These are phyloP conservation scores for Maudiozyma humilis DNA, from an alignment of 1,139 yeast genomes.

Conservation along the genomic window DNA sequence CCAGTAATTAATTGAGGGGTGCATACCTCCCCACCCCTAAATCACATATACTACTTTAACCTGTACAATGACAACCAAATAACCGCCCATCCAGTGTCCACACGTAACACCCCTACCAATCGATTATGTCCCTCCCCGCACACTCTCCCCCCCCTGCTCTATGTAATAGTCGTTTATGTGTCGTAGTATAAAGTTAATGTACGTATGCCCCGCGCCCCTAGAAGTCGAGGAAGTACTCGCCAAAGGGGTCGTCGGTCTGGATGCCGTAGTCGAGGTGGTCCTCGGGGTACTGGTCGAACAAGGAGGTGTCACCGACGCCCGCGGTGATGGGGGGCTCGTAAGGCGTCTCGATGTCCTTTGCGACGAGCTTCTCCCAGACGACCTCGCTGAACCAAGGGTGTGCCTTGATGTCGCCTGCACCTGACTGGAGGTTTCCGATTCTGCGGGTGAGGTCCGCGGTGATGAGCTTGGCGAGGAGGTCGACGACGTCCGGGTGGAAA, in stretches of 20 bases:
- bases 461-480: slow-evolving; percentile 68
- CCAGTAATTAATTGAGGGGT: no score
- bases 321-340: slow-evolving; percentile 96
- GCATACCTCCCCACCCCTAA: no score
- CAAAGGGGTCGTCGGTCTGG: slow-evolving; percentile 76
- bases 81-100: no score
- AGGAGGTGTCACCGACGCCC: slow-evolving; percentile 92
- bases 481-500: slow-evolving; percentile 83
- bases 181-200: background rate
- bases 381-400: slow-evolving; percentile 96
- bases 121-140: no score
- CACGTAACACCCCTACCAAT: no score
- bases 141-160: background rate
- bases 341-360: slow-evolving; percentile 93
- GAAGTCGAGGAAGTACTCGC: slow-evolving; percentile 68
- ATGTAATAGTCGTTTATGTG: no score
- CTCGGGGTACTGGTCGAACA: slow-evolving; percentile 92
- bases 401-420: slow-evolving; percentile 78
- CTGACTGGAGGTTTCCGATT: slow-evolving; percentile 85
- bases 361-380: slow-evolving; percentile 84
- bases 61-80: no score
- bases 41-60: no score
- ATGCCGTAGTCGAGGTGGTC: slow-evolving; percentile 86
- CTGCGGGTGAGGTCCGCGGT: slow-evolving; percentile 87
- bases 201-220: slow-evolving; percentile 24